Conservation (phyloP, 352 stramenopile species). For the Phytophthora podocarpi region DNA sequence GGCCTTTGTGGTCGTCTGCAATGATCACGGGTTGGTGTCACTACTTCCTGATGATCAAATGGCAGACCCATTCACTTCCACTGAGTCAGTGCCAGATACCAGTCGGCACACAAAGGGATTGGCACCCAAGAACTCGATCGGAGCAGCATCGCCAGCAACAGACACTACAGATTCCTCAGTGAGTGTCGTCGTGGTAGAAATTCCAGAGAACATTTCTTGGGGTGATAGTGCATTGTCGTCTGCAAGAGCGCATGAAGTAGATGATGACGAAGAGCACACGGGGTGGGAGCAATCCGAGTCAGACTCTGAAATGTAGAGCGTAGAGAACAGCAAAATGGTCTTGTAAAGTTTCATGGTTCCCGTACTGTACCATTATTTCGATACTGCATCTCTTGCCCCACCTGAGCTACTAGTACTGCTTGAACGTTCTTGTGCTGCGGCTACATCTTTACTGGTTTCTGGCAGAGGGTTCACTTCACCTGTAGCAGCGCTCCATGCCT, state of each 20-base stretch:
- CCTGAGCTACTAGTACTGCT: slow-evolving; percentile 1
- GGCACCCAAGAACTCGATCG: not conserved
- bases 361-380: slow-evolving; percentile 1
- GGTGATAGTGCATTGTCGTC: slow-evolving; percentile 12
- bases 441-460: not conserved
- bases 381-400: not conserved
- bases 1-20: slow-evolving; percentile 72
- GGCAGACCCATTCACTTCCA: slow-evolving; percentile 47
- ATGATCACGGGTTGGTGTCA: slow-evolving; percentile 72
- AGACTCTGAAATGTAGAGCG: not conserved
- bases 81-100: not conserved
- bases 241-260: slow-evolving; percentile 51
- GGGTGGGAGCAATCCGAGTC: slow-evolving; percentile 1
- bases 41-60: slow-evolving; percentile 67
- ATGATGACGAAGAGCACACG: slow-evolving; percentile 40
- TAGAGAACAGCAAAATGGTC: too few species aligned
- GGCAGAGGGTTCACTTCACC: slow-evolving; percentile 24
- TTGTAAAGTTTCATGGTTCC: not conserved
- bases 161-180: not conserved
- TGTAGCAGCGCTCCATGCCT: slow-evolving; percentile 6
- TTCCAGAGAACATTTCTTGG: slow-evolving; percentile 44
- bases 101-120: not conserved
- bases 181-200: slow-evolving; percentile 15
- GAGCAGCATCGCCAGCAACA: not conserved
- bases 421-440: slow-evolving; percentile 4